A percentile compares a stretch with the other conserved stretches of the same genome.
Conservation (phyloP, 2,329 filamentous ascomycete genomes). For the Berkeleyomyces basicola region DNA sequence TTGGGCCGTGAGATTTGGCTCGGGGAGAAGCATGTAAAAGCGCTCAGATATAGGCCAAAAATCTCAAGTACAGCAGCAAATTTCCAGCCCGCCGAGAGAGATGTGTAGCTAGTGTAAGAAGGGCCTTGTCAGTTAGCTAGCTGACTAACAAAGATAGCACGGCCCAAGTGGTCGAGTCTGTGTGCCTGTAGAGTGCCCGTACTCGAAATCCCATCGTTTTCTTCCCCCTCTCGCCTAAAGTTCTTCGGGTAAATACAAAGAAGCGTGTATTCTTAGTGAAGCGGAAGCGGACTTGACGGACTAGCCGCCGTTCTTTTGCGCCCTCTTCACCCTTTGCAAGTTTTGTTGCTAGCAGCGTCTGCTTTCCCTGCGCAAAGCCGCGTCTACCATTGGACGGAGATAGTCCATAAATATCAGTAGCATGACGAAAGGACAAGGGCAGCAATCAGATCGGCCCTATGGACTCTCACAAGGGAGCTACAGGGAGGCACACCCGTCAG, state of each 20-base stretch:
- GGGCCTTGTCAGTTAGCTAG: too few relatives aligned
- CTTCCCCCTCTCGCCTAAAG: neutral
- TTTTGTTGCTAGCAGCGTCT: neutral
- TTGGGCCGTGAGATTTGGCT: too few relatives aligned
- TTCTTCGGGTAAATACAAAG: neutral
- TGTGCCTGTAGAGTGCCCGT: too few relatives aligned
- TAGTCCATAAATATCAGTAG: neutral
- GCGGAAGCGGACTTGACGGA: neutral
- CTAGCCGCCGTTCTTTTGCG: neutral
- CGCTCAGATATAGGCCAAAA: neutral
- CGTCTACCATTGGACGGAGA: neutral
- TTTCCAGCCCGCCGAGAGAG: too few relatives aligned
- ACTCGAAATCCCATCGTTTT: neutral
- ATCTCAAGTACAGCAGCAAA: neutral
- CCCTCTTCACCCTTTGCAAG: neutral
- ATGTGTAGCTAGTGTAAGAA: too few relatives aligned
- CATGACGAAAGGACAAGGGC: neutral
- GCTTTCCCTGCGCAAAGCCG: too few relatives aligned
- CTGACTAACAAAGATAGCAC: too few relatives aligned
- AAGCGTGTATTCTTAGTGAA: neutral
- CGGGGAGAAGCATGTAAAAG: neutral
- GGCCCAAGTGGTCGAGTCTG: too few relatives aligned
- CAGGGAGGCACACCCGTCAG: neutral
- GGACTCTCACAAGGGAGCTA: slow-evolving; percentile 14
- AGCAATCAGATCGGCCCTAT: slow-evolving; percentile 15